Evolutionary conservation across 192 early-diverging fungal genomes (phyloP).

Genomic region (Geosiphon pyriformis): DNA sequence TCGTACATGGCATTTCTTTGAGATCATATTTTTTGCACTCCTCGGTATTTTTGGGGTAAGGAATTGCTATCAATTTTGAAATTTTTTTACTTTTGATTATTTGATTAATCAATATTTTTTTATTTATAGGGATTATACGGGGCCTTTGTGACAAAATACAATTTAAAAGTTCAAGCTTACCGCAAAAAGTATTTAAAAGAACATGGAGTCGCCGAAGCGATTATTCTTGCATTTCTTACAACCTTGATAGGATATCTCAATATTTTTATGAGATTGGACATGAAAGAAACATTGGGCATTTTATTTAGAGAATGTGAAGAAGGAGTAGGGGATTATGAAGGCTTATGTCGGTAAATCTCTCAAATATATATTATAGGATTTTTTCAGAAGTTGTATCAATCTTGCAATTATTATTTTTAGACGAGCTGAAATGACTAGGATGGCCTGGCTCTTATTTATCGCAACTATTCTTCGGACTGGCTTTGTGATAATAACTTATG

Average conservation of each 20-base stretch:
- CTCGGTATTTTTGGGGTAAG: conserved; percentile 77
- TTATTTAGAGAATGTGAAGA: conserved; percentile 69
- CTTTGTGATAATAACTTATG: conserved; percentile 58
- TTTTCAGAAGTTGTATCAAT: conserved; percentile 26
- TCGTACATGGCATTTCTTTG: conserved; percentile 93
- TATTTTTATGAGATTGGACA: conserved; percentile 76
- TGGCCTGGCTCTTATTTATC: conserved; percentile 43
- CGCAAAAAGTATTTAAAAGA: conserved; percentile 63
- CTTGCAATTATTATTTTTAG: conserved; percentile 22
- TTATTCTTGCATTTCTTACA: conserved; percentile 57
- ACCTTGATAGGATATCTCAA: conserved; percentile 66
- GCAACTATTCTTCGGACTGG: conserved; percentile 52
- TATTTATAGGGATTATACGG: conserved; percentile 64
- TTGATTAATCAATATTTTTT: conserved; percentile 1
- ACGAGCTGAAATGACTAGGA: conserved; percentile 25
- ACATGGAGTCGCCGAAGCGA: conserved; percentile 64
- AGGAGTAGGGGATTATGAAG: conserved; percentile 51
- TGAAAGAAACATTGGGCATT: conserved; percentile 75
- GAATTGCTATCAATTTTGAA: conserved; percentile 4
- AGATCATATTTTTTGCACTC: conserved; percentile 73
- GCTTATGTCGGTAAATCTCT: conserved; percentile 50
- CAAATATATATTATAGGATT: neutral
- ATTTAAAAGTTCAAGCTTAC: conserved; percentile 61
- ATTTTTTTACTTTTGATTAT: neutral
- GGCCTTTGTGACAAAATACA: conserved; percentile 68